Base-by-base conservation (phyloP, 139 green algal species). In the Volvox reticuliferus region DNA sequence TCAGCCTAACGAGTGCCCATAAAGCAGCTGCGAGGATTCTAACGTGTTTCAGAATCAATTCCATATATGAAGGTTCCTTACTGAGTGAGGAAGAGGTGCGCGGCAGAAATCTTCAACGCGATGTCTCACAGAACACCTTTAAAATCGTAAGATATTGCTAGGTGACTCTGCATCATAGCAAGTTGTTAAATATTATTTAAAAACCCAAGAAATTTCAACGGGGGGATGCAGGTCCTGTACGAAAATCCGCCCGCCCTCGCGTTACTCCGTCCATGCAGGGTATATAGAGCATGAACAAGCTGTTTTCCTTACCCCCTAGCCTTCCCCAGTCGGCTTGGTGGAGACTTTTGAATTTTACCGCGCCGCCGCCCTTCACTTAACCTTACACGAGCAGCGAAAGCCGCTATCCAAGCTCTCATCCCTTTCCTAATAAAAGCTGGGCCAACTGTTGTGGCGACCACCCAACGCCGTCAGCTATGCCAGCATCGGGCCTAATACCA, bases 211-310 rank as follows among this genome's bases (percentile, higher is more conserved):
- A 28, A 14, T 14, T 55, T 28, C 22, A 26, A 28, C 12, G 9
- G 67, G 22, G 22, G 22, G 67, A 75, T 28, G 22, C 6, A 32
- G 6, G 12, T 75, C 24, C 22, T 3, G 67, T 75, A 75, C 67
- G 67, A 75, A 36, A 44, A 35, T 44, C 73, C 75, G 75, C 75
- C 75, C 75, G 75, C 75, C 75, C 44, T 81, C 33, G 75, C 75
- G 75, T 81, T 81, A 61, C 75, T 81, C 75, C 73, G 73, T 50
- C 26, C 73, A 36, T 33, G 18, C 19, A 21, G 33, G 32, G 33
- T 79, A 79, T 37, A 79, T 30, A n/a, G 33, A 36, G n/a, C n/a
- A 19, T 80, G 73, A 32, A 19, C 20, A 30, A 20, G 32, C 16
- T 37, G 32, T 55, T 81, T 61, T 63, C 28, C 75, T 35, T 9